Evolutionary conservation across 2,329 filamentous ascomycete genomes (phyloP), one percentile per base, ranked within the genome.

Genomic region (Calonectria honghensis): DNA sequence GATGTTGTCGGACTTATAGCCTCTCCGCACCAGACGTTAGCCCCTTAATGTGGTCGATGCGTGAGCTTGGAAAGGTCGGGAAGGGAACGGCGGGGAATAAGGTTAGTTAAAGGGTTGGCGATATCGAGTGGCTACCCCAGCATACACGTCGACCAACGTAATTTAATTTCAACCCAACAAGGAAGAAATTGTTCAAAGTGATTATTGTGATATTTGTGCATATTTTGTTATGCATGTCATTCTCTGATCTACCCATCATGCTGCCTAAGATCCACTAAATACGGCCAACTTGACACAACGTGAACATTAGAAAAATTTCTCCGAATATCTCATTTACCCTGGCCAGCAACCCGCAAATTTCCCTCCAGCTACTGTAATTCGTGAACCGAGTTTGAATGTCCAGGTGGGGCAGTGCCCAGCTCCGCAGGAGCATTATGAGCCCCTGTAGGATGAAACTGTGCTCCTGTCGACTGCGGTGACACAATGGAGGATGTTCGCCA

Each of bases 1-100:
- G 73, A 73, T 70, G 41, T 11, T 63, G 65, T 52, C 51, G 70
- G 66, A 68, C 24, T 75, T 75, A 70, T 67, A 70, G 16, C 16
- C 18, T 64, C 32, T 18, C 11, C 5, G n/a, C 24, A 5, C 35
- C 1, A 5, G 24, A 35, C 3, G 4, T 16, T 29, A 14, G 20
- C 52, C 52, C 52, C 52, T 35, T 32, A 57, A 57, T 10, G 51
- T 54, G 16, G 35, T 7, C 13, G 35, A 37, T 39, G n/a, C 13
- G 4, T 48, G 9, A 3, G 9, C 45, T 61, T n/a, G 57, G 57
- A 61, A 39, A 39, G 57, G 57, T 61, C 57, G 35, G 35, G 35
- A 13, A 41, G 35, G 20, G 35, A 24, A 18, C 7, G 20, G 57
- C n/a, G 57, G 32, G 57, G 57, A 39, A 39, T 24, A 61, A 41